Conservation (phyloP, 495 filamentous ascomycete species). For the Neurospora sp. region DNA sequence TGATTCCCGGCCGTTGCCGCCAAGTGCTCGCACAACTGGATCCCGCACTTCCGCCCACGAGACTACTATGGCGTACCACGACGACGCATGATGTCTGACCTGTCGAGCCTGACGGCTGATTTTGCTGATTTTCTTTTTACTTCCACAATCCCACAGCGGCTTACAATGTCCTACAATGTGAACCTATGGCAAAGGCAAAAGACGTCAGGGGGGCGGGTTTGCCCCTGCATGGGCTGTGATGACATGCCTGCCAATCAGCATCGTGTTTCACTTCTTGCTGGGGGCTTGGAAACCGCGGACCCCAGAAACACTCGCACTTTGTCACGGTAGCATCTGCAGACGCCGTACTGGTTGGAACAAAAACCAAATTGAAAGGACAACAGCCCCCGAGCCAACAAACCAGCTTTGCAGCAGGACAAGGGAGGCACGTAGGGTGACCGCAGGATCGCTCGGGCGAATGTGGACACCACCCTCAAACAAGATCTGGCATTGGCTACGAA, state of each 20-base stretch:
- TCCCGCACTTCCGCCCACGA: neutral
- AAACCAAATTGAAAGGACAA: neutral
- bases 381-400: neutral
- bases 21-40: neutral
- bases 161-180: neutral
- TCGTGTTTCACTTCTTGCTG: neutral
- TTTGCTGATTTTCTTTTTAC: neutral
- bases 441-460: neutral
- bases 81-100: neutral
- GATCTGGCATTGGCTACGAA: neutral
- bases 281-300: neutral
- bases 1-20: neutral
- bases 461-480: neutral
- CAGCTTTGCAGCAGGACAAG: neutral
- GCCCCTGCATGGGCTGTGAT: neutral
- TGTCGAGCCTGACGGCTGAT: neutral
- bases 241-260: neutral
- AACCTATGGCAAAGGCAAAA: neutral
- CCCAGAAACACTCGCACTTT: neutral
- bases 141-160: neutral
- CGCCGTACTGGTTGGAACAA: neutral
- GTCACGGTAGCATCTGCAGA: neutral
- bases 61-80: neutral
- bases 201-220: neutral
- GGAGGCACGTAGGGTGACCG: neutral